These are phyloP conservation scores for Dillenia suffruticosa DNA, from an alignment of 164 flowering plant species.

Conservation along the genomic window DNA sequence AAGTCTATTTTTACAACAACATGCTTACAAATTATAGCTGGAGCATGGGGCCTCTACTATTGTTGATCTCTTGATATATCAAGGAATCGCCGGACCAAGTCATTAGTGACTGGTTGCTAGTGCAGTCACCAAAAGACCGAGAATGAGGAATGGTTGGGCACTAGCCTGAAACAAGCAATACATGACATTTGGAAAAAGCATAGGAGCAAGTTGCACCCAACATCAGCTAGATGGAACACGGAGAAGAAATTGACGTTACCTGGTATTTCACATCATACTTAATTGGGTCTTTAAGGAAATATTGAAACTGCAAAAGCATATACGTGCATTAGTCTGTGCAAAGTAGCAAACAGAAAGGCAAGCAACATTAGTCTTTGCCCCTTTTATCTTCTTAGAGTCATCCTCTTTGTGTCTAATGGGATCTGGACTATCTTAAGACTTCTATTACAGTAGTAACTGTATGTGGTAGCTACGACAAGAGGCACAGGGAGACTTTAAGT, in stretches of 20 bases:
- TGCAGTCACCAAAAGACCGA: slow-evolving; percentile 86
- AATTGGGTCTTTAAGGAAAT: slow-evolving; percentile 86
- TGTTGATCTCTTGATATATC: too few species aligned
- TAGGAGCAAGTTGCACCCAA: too few species aligned
- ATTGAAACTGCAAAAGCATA: slow-evolving; percentile 67
- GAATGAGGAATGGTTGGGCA: slow-evolving; percentile 90
- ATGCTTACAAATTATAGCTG: too few species aligned
- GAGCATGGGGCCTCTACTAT: too few species aligned
- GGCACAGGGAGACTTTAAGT: not conserved
- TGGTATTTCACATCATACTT: slow-evolving; percentile 95
- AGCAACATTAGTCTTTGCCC: too few species aligned
- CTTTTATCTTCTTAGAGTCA: too few species aligned
- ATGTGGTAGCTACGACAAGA: not conserved
- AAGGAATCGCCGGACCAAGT: too few species aligned
- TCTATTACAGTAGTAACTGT: not conserved
- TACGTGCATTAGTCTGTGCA: too few species aligned
- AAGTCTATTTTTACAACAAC: too few species aligned
- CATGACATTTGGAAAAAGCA: not conserved
- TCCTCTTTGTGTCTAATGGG: too few species aligned
- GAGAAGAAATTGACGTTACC: slow-evolving; percentile 30
- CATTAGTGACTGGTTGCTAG: slow-evolving; percentile 71
- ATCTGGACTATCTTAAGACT: too few species aligned
- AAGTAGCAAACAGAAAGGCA: too few species aligned
- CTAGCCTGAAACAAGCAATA: slow-evolving; percentile 58
- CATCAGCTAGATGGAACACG: not conserved